Evolutionary conservation across 192 early-diverging fungal genomes (phyloP).

Genomic region (Mortierella antarctica): DNA sequence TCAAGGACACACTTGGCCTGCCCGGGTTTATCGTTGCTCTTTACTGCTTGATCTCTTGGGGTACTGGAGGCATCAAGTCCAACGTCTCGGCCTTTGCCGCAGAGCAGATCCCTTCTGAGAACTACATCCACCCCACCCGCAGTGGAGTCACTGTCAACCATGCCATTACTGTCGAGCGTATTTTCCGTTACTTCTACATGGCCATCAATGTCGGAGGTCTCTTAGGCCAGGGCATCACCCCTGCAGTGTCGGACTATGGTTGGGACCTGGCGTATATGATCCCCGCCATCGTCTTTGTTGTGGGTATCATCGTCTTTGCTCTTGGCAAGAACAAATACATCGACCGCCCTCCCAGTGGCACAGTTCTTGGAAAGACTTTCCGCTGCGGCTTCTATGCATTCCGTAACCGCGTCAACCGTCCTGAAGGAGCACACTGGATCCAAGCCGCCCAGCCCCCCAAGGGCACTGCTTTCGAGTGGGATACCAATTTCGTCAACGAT

Average conservation of each 20-base stretch:
- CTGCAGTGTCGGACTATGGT: slow-evolving; percentile 62
- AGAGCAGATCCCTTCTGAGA: slow-evolving; percentile 65
- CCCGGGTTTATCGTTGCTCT: slow-evolving; percentile 68
- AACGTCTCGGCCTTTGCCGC: slow-evolving; percentile 74
- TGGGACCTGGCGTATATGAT: slow-evolving; percentile 71
- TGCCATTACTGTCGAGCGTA: slow-evolving; percentile 69
- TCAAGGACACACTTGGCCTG: slow-evolving; percentile 59
- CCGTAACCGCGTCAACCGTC: slow-evolving; percentile 36
- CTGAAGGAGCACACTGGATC: slow-evolving; percentile 50
- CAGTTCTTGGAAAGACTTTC: slow-evolving; percentile 62
- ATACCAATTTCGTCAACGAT: slow-evolving; percentile 68
- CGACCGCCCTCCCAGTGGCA: slow-evolving; percentile 64
- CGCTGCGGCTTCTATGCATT: slow-evolving; percentile 48
- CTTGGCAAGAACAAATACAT: slow-evolving; percentile 63
- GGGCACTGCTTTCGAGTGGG: slow-evolving; percentile 54
- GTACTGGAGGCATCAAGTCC: slow-evolving; percentile 74
- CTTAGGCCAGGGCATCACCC: slow-evolving; percentile 67
- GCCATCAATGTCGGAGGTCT: slow-evolving; percentile 71
- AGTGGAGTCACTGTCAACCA: slow-evolving; percentile 66
- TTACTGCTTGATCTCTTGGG: slow-evolving; percentile 67
- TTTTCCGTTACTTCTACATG: slow-evolving; percentile 83
- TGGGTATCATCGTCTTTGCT: slow-evolving; percentile 64
- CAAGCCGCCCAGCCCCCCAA: slow-evolving; percentile 57
- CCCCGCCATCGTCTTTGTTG: slow-evolving; percentile 66
- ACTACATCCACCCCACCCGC: slow-evolving; percentile 65